Conservation (phyloP, 192 early-diverging fungal genomes). For the Coemansia sp. region DNA sequence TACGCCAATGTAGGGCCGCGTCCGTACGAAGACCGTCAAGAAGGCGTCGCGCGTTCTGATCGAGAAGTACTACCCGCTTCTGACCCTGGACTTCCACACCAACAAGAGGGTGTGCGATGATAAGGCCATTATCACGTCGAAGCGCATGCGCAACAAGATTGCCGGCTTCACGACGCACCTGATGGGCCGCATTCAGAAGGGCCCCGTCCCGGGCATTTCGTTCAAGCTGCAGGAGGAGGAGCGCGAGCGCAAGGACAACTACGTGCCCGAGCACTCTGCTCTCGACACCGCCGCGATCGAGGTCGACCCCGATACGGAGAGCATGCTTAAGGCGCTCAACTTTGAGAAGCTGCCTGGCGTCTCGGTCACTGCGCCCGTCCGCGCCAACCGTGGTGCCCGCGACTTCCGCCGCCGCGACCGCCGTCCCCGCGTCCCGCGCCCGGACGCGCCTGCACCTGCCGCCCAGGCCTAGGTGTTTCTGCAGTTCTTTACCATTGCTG, state of each 20-base stretch:
- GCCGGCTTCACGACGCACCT: slow-evolving; percentile 99
- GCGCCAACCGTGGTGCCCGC: slow-evolving; percentile 38
- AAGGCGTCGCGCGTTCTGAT: slow-evolving; percentile 99
- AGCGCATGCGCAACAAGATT: slow-evolving; percentile 99
- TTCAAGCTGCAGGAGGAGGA: slow-evolving; percentile 99
- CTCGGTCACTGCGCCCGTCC: slow-evolving; percentile 53
- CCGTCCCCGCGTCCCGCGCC: slow-evolving; percentile 34
- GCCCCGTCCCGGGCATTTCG: slow-evolving; percentile 98
- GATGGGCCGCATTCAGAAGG: slow-evolving; percentile 99
- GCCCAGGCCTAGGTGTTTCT: slow-evolving; percentile 30
- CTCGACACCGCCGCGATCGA: slow-evolving; percentile 85
- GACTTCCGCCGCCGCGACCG: slow-evolving; percentile 45
- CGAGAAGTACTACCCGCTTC: slow-evolving; percentile 99
- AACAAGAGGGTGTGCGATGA: slow-evolving; percentile 99
- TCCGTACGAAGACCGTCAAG: slow-evolving; percentile 99
- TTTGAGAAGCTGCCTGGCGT: slow-evolving; percentile 88
- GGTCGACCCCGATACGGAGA: slow-evolving; percentile 93
- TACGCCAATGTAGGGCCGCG: slow-evolving; percentile 90
- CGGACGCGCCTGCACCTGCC: slow-evolving; percentile 28
- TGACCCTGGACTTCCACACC: slow-evolving; percentile 99
- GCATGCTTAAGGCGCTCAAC: slow-evolving; percentile 93
- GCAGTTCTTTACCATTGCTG: no score
- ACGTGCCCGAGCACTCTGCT: slow-evolving; percentile 97
- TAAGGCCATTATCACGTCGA: slow-evolving; percentile 95
- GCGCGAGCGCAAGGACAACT: slow-evolving; percentile 99